phyloP scores from a whole-genome alignment of 2,329 filamentous ascomycete genomes.

The Xylaria sp. region DNA sequence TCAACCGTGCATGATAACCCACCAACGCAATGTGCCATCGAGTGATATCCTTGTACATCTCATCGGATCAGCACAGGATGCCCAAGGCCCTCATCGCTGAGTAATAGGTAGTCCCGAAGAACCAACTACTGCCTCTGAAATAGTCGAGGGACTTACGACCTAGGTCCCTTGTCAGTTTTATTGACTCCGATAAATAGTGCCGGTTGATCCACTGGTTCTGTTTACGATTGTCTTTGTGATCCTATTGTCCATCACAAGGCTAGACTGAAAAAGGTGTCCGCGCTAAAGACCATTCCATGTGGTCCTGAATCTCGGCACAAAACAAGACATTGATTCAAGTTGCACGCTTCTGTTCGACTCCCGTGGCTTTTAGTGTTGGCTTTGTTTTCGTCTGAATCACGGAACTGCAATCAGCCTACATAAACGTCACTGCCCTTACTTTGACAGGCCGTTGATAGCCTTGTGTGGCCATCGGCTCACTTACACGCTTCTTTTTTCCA shows the following conservation, averaged over 20 bases:
- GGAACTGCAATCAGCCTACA: conserved; percentile 1
- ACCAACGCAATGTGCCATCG: conserved; percentile 7
- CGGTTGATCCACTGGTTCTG: not conserved
- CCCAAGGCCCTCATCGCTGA: conserved; percentile 16
- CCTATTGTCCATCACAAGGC: not conserved
- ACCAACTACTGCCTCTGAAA: conserved; percentile 1
- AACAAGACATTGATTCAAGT: conserved; percentile 8
- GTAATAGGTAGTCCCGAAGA: conserved; percentile 5
- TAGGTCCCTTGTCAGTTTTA: conserved; percentile 1
- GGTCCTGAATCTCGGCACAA: conserved; percentile 4
- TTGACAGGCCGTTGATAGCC: not conserved
- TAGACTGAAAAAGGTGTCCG: conserved; percentile 2
- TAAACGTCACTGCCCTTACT: not conserved
- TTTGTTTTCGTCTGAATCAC: conserved; percentile 12
- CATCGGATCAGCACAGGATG: conserved; percentile 1
- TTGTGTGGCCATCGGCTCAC: not conserved
- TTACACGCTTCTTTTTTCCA: not conserved
- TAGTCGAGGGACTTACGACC: conserved; percentile 1
- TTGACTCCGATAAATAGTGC: conserved; percentile 23
- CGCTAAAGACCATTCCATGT: conserved; percentile 5
- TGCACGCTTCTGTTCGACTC: conserved; percentile 5
- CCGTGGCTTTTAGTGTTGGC: conserved; percentile 3
- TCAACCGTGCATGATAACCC: conserved; percentile 21
- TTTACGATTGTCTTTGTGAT: conserved; percentile 4
- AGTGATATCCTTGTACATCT: conserved; percentile 20